These are phyloP conservation scores for Diacronema lutheri DNA, from an alignment of 78 protist species.

Conservation along the genomic window DNA sequence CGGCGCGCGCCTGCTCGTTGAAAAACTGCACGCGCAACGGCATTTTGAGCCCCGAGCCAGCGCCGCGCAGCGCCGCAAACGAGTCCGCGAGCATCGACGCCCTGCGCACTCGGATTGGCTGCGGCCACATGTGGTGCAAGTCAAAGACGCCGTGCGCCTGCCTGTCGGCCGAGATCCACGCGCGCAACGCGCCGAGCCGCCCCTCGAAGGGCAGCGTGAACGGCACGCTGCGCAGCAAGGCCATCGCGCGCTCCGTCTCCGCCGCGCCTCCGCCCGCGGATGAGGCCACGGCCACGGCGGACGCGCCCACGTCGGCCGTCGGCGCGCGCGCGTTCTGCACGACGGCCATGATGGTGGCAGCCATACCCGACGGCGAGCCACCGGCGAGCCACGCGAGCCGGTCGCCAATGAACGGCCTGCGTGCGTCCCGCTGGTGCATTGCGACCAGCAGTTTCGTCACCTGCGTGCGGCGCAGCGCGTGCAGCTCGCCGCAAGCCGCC, in stretches of 20 bases:
- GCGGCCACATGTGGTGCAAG: not conserved
- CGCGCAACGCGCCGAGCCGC: not conserved
- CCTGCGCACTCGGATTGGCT: not conserved
- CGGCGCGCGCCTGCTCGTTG: not conserved
- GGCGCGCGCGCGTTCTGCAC: not conserved
- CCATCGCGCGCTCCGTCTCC: not conserved
- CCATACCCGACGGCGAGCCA: no score
- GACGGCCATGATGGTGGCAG: no score
- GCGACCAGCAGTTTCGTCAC: not conserved
- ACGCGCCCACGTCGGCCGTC: not conserved
- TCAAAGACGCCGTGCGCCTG: not conserved
- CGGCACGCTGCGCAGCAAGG: not conserved
- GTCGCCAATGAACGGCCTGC: not conserved
- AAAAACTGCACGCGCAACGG: not conserved
- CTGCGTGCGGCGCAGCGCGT: not conserved
- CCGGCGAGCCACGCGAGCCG: not conserved
- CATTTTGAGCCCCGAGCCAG: not conserved
- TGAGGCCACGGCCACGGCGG: not conserved
- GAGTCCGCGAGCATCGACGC: not conserved
- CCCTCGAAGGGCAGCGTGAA: not conserved
- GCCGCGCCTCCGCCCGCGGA: not conserved
- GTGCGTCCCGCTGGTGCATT: not conserved
- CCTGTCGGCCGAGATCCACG: not conserved
- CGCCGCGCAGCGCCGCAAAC: not conserved
- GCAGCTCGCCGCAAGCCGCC: not conserved